Evolutionary conservation across 768 basidiomycete genomes (phyloP).

Genomic region (Cystofilobasidium capitatum): DNA sequence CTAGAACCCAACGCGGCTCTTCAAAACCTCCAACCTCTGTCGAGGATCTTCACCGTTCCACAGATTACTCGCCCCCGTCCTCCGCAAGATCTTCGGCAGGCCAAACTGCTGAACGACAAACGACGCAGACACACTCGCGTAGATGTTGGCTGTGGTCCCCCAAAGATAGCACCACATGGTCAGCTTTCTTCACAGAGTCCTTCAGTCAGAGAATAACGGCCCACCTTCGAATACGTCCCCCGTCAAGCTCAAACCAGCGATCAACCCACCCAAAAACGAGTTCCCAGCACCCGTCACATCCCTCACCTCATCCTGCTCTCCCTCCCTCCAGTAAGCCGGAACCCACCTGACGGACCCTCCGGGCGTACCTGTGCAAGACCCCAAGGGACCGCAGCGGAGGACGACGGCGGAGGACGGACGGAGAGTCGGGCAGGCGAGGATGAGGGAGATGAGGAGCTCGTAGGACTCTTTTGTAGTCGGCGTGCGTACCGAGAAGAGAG

Average conservation of each 20-base stretch:
- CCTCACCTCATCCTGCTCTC: neutral
- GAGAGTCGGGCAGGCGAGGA: slow-evolving; percentile 7
- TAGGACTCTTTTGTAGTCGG: neutral
- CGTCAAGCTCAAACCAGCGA: slow-evolving; percentile 3
- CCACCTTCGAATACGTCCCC: slow-evolving; percentile 14
- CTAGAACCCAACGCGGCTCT: too few relatives aligned
- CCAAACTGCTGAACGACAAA: slow-evolving; percentile 20
- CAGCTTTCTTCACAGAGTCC: too few relatives aligned
- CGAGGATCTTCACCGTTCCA: slow-evolving; percentile 17
- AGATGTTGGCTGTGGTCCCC: neutral
- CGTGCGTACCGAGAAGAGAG: slow-evolving; percentile 8
- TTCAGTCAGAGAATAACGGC: neutral
- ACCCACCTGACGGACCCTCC: neutral
- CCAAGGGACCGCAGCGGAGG: slow-evolving; percentile 12
- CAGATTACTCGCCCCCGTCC: neutral
- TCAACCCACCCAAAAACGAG: slow-evolving; percentile 15
- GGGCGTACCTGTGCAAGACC: slow-evolving; percentile 7
- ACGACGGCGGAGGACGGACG: neutral
- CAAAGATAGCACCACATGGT: too few relatives aligned
- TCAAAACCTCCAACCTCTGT: neutral
- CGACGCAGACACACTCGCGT: slow-evolving; percentile 8
- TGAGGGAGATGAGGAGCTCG: neutral
- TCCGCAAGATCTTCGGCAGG: neutral
- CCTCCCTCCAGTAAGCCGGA: slow-evolving; percentile 10
- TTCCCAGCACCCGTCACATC: slow-evolving; percentile 19